phyloP scores from a whole-genome alignment of 441 rosid genomes.

The Mallotus japonicus region DNA sequence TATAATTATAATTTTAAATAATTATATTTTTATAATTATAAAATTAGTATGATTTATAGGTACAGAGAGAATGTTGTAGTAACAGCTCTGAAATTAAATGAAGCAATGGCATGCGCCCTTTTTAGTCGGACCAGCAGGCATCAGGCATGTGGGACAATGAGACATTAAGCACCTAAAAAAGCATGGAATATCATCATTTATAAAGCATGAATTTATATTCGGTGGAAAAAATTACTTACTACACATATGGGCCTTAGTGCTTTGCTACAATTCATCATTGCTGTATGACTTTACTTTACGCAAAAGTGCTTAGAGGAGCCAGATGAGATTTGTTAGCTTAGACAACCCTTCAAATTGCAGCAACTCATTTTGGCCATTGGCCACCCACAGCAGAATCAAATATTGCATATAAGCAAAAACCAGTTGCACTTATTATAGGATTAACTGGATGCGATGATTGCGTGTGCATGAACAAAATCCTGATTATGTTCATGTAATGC shows the following conservation, averaged over 20 bases:
- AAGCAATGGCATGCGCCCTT: no score
- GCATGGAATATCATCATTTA: conserved; percentile 29
- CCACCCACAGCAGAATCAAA: no score
- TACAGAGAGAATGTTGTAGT: no score
- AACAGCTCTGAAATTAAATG: no score
- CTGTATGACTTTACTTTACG: background rate
- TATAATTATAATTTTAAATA: no score
- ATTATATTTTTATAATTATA: no score
- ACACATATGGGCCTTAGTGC: conserved; percentile 23
- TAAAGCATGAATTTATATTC: conserved; percentile 16
- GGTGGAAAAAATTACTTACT: conserved; percentile 7
- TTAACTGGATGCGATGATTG: conserved; percentile 4
- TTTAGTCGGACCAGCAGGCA: conserved; percentile 4
- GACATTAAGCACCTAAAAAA: conserved; percentile 17
- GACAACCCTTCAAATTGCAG: conserved; percentile 19
- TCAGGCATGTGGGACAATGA: conserved; percentile 20
- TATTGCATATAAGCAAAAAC: background rate
- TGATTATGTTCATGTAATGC: conserved; percentile 5
- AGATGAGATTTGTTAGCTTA: conserved; percentile 14
- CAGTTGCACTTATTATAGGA: background rate
- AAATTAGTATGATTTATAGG: no score
- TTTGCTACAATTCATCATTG: conserved; percentile 18
- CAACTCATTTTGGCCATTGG: background rate
- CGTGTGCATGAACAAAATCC: background rate
- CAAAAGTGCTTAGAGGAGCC: conserved; percentile 2